Evolutionary conservation across 495 filamentous ascomycete genomes (phyloP).

Genomic region (Trichoderma parareesei): DNA sequence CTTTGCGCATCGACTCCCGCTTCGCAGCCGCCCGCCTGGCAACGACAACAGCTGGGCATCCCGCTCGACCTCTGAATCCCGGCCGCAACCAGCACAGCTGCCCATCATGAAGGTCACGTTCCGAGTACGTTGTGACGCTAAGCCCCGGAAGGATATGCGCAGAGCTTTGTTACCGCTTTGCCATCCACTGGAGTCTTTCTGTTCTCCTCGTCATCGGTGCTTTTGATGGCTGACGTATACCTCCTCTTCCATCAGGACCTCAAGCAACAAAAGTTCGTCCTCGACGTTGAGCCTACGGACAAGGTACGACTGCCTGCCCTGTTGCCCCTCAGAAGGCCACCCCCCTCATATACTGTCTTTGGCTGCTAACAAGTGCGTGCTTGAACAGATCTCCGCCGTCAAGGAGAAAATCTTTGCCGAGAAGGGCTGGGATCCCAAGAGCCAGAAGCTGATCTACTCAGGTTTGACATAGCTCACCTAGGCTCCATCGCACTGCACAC

Average conservation of each 20-base stretch:
- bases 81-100: slow-evolving; percentile 24
- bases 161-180: background rate
- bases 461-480: slow-evolving; percentile 46
- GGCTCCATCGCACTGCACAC: background rate
- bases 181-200: background rate
- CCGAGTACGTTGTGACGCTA: slow-evolving; percentile 37
- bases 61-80: slow-evolving; percentile 15
- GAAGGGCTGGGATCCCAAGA: slow-evolving; percentile 83
- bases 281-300: slow-evolving; percentile 89
- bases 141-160: background rate
- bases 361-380: background rate
- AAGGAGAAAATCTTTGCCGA: slow-evolving; percentile 84
- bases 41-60: slow-evolving; percentile 1
- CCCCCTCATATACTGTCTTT: background rate
- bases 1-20: background rate
- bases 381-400: slow-evolving; percentile 65
- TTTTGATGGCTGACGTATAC: background rate
- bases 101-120: slow-evolving; percentile 45
- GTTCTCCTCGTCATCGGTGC: too few relatives aligned
- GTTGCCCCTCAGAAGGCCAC: background rate
- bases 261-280: slow-evolving; percentile 94
- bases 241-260: slow-evolving; percentile 57
- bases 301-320: slow-evolving; percentile 53
- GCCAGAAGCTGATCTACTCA: slow-evolving; percentile 94
- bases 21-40: background rate